phyloP scores from a whole-genome alignment of 345 rosid genomes.

The Viola odorata region DNA sequence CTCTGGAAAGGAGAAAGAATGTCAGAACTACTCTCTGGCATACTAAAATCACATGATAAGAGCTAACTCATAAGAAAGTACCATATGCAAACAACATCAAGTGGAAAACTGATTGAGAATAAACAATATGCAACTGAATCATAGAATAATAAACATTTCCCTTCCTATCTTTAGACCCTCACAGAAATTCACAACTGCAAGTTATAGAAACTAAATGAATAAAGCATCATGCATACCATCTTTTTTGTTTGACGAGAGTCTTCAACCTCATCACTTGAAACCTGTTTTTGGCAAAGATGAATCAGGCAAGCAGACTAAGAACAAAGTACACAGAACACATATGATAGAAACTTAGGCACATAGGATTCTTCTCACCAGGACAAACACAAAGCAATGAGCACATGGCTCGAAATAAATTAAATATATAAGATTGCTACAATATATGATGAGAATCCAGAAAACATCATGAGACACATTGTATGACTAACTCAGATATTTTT shows the following conservation, averaged over 20 bases:
- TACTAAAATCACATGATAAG: slow-evolving; percentile 4
- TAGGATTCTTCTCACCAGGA: no score
- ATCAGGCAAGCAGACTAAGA: slow-evolving; percentile 1
- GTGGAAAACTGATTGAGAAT: no score
- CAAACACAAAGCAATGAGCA: no score
- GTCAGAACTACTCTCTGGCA: background rate
- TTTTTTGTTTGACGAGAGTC: slow-evolving; percentile 50
- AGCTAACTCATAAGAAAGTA: slow-evolving; percentile 1
- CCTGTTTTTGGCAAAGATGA: slow-evolving; percentile 34
- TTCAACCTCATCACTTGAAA: slow-evolving; percentile 27
- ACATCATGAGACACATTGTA: no score
- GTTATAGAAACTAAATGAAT: background rate
- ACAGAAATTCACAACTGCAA: background rate
- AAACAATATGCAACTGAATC: no score
- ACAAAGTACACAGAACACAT: background rate
- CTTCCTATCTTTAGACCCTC: no score
- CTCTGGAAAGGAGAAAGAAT: slow-evolving; percentile 36
- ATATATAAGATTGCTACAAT: no score
- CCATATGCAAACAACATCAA: background rate
- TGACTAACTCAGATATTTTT: no score
- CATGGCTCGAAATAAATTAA: no score
- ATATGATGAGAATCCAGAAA: no score
- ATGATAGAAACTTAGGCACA: no score
- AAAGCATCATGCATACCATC: slow-evolving; percentile 36
- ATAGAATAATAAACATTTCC: background rate